phyloP scores from a whole-genome alignment of 768 basidiomycete species.

The Rhizopogon vinicolor region DNA sequence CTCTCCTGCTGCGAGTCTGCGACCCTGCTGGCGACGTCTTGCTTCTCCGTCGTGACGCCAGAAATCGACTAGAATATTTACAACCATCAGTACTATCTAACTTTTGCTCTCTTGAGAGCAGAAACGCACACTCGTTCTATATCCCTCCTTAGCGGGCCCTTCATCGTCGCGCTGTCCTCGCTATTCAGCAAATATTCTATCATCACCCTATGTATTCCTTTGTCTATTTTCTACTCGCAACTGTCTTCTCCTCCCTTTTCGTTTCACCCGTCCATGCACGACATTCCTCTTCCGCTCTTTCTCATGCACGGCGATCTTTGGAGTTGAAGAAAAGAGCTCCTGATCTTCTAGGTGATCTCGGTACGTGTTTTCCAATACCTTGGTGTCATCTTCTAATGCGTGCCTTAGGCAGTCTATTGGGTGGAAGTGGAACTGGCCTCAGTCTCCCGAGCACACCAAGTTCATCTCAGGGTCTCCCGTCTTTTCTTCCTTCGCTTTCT shows the following conservation, averaged over 20 bases:
- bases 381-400: background rate
- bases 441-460: slow-evolving; percentile 3
- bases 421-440: background rate
- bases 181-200: slow-evolving; percentile 28
- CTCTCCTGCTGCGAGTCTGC: slow-evolving; percentile 11
- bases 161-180: slow-evolving; percentile 25
- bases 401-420: background rate
- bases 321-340: slow-evolving; percentile 17
- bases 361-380: slow-evolving; percentile 9
- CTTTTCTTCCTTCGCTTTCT: slow-evolving; percentile 9
- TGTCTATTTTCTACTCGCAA: slow-evolving; percentile 21
- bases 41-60: slow-evolving; percentile 12
- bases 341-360: slow-evolving; percentile 4
- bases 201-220: slow-evolving; percentile 20
- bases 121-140: slow-evolving; percentile 37
- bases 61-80: slow-evolving; percentile 1
- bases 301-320: slow-evolving; percentile 31
- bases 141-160: slow-evolving; percentile 17
- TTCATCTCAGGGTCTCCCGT: slow-evolving; percentile 8
- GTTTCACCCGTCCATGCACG: slow-evolving; percentile 26
- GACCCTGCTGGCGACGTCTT: slow-evolving; percentile 16
- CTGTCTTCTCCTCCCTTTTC: slow-evolving; percentile 19
- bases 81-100: background rate
- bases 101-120: slow-evolving; percentile 8
- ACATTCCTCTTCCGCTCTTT: slow-evolving; percentile 34